Conservation (phyloP, 345 rosid species). For the Arabis hirsuta region DNA sequence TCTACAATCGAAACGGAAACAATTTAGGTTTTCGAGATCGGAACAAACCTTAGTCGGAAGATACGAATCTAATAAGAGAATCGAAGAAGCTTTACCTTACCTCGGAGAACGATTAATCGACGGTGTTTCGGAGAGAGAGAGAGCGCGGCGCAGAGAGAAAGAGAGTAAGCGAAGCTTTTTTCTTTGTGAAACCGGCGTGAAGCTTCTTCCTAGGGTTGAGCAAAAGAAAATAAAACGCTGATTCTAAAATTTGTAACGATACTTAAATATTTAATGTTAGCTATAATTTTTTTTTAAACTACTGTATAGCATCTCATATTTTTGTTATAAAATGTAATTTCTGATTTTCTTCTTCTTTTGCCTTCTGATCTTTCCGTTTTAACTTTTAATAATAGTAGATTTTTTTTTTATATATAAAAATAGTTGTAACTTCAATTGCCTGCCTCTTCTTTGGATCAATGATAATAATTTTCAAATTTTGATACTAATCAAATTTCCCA, state of each 20-base stretch:
- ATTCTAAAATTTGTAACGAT: background rate
- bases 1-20: slow-evolving; percentile 11
- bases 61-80: slow-evolving; percentile 18
- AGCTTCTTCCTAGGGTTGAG: slow-evolving; percentile 33
- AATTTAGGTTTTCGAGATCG: slow-evolving; percentile 19
- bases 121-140: background rate
- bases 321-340: no score
- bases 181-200: slow-evolving; percentile 25
- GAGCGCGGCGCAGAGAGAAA: slow-evolving; percentile 31
- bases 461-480: no score
- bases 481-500: no score
- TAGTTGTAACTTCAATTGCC: no score
- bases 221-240: background rate
- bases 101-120: background rate
- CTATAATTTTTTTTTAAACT: background rate
- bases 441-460: no score
- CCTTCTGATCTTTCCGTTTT: no score
- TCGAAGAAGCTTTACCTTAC: slow-evolving; percentile 22
- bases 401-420: no score
- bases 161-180: slow-evolving; percentile 1
- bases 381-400: no score
- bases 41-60: background rate
- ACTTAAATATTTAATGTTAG: background rate
- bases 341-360: no score
- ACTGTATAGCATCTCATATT: no score